These are phyloP conservation scores for Lactifluus subvellereus DNA, from an alignment of 768 basidiomycete species.

Conservation along the genomic window DNA sequence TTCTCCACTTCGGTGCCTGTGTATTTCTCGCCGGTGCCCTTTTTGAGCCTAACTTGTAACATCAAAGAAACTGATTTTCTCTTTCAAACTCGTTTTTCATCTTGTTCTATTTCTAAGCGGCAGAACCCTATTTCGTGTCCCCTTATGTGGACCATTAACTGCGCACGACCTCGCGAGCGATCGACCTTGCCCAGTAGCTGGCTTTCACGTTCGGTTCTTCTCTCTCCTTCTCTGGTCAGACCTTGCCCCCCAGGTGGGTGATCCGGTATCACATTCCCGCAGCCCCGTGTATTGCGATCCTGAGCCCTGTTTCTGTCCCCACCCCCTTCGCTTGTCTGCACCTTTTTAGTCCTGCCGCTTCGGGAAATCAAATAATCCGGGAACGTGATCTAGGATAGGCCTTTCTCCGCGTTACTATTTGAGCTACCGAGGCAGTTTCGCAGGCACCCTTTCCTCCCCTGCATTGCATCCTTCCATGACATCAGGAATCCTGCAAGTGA, in stretches of 20 bases:
- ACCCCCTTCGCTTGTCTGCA: constrained; percentile 5
- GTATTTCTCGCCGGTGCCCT: constrained; percentile 4
- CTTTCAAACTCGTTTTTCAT: constrained; percentile 1
- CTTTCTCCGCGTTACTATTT: constrained; percentile 23
- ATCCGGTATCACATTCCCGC: constrained; percentile 18
- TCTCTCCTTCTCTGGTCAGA: background rate
- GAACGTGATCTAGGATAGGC: constrained; percentile 18
- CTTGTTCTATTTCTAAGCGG: constrained; percentile 5
- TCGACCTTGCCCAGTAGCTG: background rate
- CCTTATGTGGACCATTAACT: constrained; percentile 9
- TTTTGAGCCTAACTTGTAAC: constrained; percentile 16
- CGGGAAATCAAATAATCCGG: constrained; percentile 23
- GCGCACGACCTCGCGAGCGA: constrained; percentile 12
- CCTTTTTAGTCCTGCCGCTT: constrained; percentile 16
- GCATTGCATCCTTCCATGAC: constrained; percentile 28
- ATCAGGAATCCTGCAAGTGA: constrained; percentile 31
- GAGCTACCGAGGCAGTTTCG: constrained; percentile 18
- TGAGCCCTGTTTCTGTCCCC: constrained; percentile 10
- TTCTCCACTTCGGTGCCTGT: constrained; percentile 23
- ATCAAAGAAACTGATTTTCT: constrained; percentile 16
- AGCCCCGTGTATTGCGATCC: constrained; percentile 11
- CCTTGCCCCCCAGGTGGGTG: background rate
- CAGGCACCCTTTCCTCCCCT: constrained; percentile 25
- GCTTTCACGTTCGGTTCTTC: background rate
- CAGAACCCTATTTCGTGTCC: constrained; percentile 16